phyloP scores from a whole-genome alignment of 352 stramenopile genomes.

The Globisporangium lucens region DNA sequence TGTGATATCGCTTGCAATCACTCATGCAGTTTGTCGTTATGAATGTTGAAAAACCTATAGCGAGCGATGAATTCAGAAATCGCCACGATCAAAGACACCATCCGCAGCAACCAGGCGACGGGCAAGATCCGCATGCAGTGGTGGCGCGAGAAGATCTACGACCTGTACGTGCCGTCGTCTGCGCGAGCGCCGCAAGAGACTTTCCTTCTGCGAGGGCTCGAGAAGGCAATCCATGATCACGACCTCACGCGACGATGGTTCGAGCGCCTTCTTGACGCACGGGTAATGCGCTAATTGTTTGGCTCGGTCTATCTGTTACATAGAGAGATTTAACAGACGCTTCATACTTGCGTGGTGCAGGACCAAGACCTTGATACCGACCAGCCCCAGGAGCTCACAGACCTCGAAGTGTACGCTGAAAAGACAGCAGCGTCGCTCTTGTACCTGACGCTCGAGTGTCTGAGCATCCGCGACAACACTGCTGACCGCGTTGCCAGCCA shows the following conservation, averaged over 20 bases:
- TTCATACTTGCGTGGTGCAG: constrained; percentile 8
- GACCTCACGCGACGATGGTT: constrained; percentile 89
- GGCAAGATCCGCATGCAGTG: constrained; percentile 92
- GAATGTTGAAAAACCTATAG: constrained; percentile 21
- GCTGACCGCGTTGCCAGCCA: constrained; percentile 82
- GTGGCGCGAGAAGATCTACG: constrained; percentile 86
- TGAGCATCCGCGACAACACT: constrained; percentile 67
- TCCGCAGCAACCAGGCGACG: constrained; percentile 77
- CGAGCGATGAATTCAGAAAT: constrained; percentile 90
- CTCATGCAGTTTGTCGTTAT: not conserved
- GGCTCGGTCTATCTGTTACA: not conserved
- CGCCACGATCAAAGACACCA: constrained; percentile 86
- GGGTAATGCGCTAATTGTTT: constrained; percentile 21
- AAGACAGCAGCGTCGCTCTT: constrained; percentile 87
- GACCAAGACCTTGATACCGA: constrained; percentile 85
- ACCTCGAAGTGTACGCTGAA: constrained; percentile 86
- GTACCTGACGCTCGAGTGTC: constrained; percentile 87
- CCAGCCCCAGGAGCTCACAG: constrained; percentile 56
- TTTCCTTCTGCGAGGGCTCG: constrained; percentile 65
- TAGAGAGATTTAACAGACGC: not conserved
- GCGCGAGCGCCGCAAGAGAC: constrained; percentile 38
- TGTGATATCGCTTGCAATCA: not conserved
- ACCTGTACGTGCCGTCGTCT: constrained; percentile 44
- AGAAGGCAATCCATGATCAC: constrained; percentile 60
- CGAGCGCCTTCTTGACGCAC: constrained; percentile 87